Evolutionary conservation across 352 stramenopile genomes (phyloP).

Genomic region (Globisporangium nodosum): DNA sequence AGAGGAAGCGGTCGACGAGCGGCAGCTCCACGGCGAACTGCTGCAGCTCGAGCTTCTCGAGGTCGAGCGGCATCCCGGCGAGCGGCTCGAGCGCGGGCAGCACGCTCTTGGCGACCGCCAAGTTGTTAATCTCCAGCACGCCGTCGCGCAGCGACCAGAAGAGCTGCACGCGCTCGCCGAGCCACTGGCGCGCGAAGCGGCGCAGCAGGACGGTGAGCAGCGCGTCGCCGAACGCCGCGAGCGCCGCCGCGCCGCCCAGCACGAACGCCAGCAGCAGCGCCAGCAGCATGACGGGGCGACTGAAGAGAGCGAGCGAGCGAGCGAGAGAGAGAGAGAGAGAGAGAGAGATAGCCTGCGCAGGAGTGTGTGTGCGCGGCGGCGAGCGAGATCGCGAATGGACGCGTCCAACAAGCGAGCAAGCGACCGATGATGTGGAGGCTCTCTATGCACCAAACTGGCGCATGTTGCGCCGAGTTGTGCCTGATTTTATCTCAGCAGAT

Average conservation of each 20-base stretch:
- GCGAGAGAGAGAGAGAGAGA: not conserved
- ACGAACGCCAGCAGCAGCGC: slow-evolving; percentile 24
- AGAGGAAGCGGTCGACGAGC: slow-evolving; percentile 32
- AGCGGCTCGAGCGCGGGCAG: slow-evolving; percentile 54
- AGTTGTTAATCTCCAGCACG: slow-evolving; percentile 49
- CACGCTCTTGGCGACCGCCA: slow-evolving; percentile 35
- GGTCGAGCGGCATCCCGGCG: slow-evolving; percentile 48
- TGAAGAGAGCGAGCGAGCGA: too few species aligned
- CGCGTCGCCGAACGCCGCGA: slow-evolving; percentile 48
- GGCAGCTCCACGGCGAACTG: slow-evolving; percentile 50
- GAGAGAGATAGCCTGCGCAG: not conserved
- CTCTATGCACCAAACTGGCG: not conserved
- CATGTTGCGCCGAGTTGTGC: not conserved
- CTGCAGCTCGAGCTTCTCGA: slow-evolving; percentile 59
- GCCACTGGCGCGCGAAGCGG: slow-evolving; percentile 29
- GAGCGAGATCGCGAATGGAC: slow-evolving; percentile 3
- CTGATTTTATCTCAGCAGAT: too few species aligned
- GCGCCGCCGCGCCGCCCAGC: slow-evolving; percentile 18
- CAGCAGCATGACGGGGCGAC: slow-evolving; percentile 21
- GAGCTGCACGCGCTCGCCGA: slow-evolving; percentile 55
- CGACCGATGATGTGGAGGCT: not conserved
- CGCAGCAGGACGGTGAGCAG: slow-evolving; percentile 53
- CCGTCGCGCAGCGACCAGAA: slow-evolving; percentile 59
- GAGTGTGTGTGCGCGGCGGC: not conserved
- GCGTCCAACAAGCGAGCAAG: not conserved